These are phyloP conservation scores for Fraxinus excelsior DNA, from an alignment of 257 asterid genomes.

Conservation along the genomic window DNA sequence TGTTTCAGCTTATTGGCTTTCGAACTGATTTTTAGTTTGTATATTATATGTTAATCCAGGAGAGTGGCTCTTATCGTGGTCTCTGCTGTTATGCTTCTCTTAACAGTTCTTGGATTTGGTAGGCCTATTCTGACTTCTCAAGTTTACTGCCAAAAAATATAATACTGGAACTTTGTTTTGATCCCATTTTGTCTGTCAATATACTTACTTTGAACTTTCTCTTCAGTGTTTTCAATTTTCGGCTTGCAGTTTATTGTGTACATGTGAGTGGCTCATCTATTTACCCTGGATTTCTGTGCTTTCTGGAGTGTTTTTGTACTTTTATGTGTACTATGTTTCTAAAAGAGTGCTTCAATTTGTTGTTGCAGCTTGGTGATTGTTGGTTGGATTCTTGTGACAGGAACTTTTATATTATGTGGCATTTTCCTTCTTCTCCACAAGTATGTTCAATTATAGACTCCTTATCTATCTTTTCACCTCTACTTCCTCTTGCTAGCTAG, in stretches of 20 bases:
- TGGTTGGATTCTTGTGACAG: constrained; percentile 95
- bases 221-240: constrained; percentile 74
- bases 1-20: not conserved
- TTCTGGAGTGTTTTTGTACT: not conserved
- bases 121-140: constrained; percentile 25
- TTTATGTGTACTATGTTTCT: not conserved
- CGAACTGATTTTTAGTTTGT: not conserved
- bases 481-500: not conserved
- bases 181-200: constrained; percentile 3
- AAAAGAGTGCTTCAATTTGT: constrained; percentile 1
- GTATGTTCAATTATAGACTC: constrained; percentile 30
- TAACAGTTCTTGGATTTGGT: constrained; percentile 90
- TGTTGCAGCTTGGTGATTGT: constrained; percentile 74
- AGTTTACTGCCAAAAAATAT: not conserved
- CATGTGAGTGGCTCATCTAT: constrained; percentile 59
- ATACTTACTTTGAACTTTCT: constrained; percentile 22
- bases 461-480: not conserved
- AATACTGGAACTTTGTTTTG: not conserved
- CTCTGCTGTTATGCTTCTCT: constrained; percentile 80
- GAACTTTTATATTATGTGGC: constrained; percentile 83
- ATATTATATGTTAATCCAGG: constrained; percentile 43
- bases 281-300: not conserved
- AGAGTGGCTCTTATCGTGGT: constrained; percentile 82
- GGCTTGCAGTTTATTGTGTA: constrained; percentile 80
- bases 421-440: constrained; percentile 86